Conservation (phyloP, 768 basidiomycete genomes). For the Pilatotrama ljubarskyi region DNA sequence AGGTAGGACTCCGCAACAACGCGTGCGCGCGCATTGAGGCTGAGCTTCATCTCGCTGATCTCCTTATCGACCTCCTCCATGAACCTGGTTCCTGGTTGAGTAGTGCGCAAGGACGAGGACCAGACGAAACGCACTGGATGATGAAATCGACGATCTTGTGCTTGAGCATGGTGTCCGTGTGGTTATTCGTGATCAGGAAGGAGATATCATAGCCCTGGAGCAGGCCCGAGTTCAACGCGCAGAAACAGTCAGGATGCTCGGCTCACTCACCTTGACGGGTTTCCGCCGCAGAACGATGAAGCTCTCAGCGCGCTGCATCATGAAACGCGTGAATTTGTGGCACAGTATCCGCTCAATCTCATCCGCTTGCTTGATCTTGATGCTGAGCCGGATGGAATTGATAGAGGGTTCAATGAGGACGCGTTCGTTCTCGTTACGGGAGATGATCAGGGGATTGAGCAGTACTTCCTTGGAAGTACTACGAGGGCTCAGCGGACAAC, state of each 20-base stretch:
- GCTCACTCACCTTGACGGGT: slow-evolving; percentile 71
- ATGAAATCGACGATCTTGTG: slow-evolving; percentile 99
- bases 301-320: slow-evolving; percentile 98
- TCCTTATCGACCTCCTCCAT: slow-evolving; percentile 99
- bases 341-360: slow-evolving; percentile 97
- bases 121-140: slow-evolving; percentile 67
- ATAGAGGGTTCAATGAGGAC: slow-evolving; percentile 97
- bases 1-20: slow-evolving; percentile 97
- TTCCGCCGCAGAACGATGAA: slow-evolving; percentile 96
- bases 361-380: slow-evolving; percentile 99
- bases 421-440: slow-evolving; percentile 95
- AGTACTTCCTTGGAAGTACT: slow-evolving; percentile 94
- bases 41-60: slow-evolving; percentile 99
- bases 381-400: slow-evolving; percentile 95
- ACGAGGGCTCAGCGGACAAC: slow-evolving; percentile 1
- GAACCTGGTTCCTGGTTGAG: slow-evolving; percentile 52
- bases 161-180: slow-evolving; percentile 98
- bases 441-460: slow-evolving; percentile 90
- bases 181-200: slow-evolving; percentile 95
- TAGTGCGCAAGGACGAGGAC: no score
- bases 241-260: not conserved
- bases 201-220: slow-evolving; percentile 95
- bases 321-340: slow-evolving; percentile 97
- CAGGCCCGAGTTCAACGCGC: not conserved
- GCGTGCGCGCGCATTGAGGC: slow-evolving; percentile 92